Conservation (phyloP, 2,329 filamentous ascomycete species). For the Paecilomyces sp. region DNA sequence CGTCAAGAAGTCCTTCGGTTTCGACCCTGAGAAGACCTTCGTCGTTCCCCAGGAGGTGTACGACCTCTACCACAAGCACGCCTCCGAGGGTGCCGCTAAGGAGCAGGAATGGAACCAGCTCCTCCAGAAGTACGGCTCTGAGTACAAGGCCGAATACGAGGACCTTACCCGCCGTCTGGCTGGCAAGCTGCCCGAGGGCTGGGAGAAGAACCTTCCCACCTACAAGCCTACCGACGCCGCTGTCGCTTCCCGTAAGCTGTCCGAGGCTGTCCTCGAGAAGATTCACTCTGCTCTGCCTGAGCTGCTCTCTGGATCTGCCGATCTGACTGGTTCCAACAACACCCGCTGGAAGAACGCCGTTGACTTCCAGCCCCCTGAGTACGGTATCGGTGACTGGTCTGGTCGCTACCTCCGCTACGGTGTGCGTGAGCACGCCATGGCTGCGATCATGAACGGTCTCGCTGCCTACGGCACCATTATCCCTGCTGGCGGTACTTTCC, state of each 20-base stretch:
- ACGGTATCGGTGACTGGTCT: conserved; percentile 77
- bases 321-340: conserved; percentile 97
- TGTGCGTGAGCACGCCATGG: conserved; percentile 48
- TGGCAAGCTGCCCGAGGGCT: conserved; percentile 84
- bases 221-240: conserved; percentile 83
- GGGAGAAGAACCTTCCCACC: conserved; percentile 87
- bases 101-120: conserved; percentile 96
- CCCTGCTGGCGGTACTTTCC: conserved; percentile 91
- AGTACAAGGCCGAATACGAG: conserved; percentile 69
- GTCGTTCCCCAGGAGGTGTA: conserved; percentile 92
- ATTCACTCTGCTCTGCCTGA: conserved; percentile 79
- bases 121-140: conserved; percentile 73
- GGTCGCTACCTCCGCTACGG: conserved; percentile 69
- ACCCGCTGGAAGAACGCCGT: conserved; percentile 95
- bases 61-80: conserved; percentile 79
- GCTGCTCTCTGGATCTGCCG: conserved; percentile 90
- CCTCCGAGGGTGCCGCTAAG: conserved; percentile 74
- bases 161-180: conserved; percentile 76
- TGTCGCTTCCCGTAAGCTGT: conserved; percentile 90
- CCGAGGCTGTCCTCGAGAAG: conserved; percentile 85
- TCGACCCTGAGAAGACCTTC: conserved; percentile 90
- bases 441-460: conserved; percentile 61
- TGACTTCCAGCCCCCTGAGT: conserved; percentile 90
- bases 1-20: conserved; percentile 92
- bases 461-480: conserved; percentile 92